Conservation (phyloP, 306 rosid species). For the Echinosophora koreensis region DNA sequence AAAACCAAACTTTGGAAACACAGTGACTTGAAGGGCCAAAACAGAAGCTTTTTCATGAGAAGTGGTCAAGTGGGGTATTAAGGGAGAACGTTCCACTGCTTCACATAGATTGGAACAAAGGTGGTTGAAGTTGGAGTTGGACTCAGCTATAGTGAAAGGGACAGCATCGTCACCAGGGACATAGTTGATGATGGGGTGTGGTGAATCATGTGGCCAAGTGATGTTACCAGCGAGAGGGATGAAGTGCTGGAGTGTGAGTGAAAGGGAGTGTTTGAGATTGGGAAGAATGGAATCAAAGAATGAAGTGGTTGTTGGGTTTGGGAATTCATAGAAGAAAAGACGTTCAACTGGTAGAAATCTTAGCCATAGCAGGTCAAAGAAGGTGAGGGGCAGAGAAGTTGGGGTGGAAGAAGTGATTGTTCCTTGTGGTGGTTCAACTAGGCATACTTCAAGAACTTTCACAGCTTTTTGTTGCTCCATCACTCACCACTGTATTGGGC, state of each 20-base stretch:
- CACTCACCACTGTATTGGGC: too few species aligned
- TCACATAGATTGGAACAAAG: background rate
- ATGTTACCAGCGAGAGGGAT: conserved; percentile 25
- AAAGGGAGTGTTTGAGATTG: conserved; percentile 28
- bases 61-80: conserved; percentile 20
- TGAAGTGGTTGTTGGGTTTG: background rate
- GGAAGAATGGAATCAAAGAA: conserved; percentile 4
- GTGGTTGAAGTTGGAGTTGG: conserved; percentile 5
- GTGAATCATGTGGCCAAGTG: background rate
- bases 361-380: conserved; percentile 48
- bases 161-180: conserved; percentile 1
- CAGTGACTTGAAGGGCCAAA: conserved; percentile 39
- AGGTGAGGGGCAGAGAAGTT: conserved; percentile 37
- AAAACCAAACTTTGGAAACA: conserved; percentile 43
- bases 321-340: conserved; percentile 35
- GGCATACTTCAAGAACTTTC: background rate
- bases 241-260: conserved; percentile 18
- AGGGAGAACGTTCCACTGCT: background rate
- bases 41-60: background rate
- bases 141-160: conserved; percentile 37
- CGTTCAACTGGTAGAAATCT: conserved; percentile 35
- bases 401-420: background rate
- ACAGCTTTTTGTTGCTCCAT: background rate
- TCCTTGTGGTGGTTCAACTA: conserved; percentile 9
- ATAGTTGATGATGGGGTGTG: background rate